Evolutionary conservation across 768 basidiomycete genomes (phyloP), one percentile per base, ranked within the genome.

Genomic region (Leccinum ochraceum): DNA sequence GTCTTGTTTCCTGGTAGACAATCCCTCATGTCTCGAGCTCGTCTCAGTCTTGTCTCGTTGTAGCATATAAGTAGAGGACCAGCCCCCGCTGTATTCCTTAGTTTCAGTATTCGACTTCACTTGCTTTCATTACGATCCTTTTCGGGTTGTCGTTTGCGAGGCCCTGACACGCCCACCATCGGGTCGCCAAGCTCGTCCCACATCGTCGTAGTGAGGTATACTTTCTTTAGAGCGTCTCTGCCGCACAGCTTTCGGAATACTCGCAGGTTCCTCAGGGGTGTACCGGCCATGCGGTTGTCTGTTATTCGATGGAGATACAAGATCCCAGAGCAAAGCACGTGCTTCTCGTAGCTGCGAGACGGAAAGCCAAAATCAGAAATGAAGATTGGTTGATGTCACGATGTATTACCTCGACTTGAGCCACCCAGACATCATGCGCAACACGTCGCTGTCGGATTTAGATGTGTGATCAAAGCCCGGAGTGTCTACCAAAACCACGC

Each of bases 231-330:
- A 63, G 77, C 56, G 59, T 67, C 53, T 60, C 58, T 16, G 58
- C 75, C 74, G 20, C 72, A 74, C 3, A 74, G 13, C 53, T 66
- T 51, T 44, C 49, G 54, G 55, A 80, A 77, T 65, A 75, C 67
- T 9, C 63, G 66, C 9, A 78, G 68, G 57, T 78, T 75, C 52
- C 66, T 75, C 24, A 70, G 56, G 0, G 75, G 67, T 1, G 73
- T 65, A 17, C 73, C 77, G 0, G 68, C 67, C 71, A 79, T 72
- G 3, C 77, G 71, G 55, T 74, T 74, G 54, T 78, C 77, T 6
- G 76, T 68, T 46, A 80, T 80, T 13, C 75, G 71, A 62, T 80
- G 78, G n/a, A 79, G 59, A 59, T 78, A 79, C 17, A 80, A 20
- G 22, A 80, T 70, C 3, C 73, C 76, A 11, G 73, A 65, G 1